Conservation (phyloP, 2,329 filamentous ascomycete species). For the Xylaria polymorpha region DNA sequence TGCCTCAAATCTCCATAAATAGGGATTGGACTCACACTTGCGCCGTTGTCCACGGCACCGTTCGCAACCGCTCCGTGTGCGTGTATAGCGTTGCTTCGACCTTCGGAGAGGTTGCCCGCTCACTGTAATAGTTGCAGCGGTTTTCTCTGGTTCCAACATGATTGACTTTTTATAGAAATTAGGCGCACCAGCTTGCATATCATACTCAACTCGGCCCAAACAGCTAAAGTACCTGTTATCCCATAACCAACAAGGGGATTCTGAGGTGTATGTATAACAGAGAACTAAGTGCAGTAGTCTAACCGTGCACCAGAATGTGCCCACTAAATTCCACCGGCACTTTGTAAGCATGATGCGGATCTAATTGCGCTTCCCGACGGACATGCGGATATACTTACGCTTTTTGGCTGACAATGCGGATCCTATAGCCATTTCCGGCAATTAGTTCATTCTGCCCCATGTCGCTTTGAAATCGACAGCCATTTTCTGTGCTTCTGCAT, state of each 20-base stretch:
- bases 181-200: background rate
- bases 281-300: too few species aligned
- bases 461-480: constrained; percentile 25
- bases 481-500: background rate
- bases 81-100: constrained; percentile 31
- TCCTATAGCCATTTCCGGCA: constrained; percentile 16
- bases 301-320: background rate
- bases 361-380: constrained; percentile 8
- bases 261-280: background rate
- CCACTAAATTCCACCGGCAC: background rate
- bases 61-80: constrained; percentile 40
- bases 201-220: background rate
- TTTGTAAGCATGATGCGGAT: constrained; percentile 26
- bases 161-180: background rate
- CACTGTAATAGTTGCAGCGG: background rate
- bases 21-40: constrained; percentile 36
- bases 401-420: background rate
- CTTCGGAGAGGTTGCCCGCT: background rate
- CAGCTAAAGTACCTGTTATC: background rate
- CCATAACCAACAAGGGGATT: background rate
- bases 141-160: background rate
- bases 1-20: background rate
- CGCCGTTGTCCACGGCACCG: constrained; percentile 41
- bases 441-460: background rate
- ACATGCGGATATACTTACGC: background rate